phyloP scores from a whole-genome alignment of 495 filamentous ascomycete species.

The Tetracladium marchalianum region DNA sequence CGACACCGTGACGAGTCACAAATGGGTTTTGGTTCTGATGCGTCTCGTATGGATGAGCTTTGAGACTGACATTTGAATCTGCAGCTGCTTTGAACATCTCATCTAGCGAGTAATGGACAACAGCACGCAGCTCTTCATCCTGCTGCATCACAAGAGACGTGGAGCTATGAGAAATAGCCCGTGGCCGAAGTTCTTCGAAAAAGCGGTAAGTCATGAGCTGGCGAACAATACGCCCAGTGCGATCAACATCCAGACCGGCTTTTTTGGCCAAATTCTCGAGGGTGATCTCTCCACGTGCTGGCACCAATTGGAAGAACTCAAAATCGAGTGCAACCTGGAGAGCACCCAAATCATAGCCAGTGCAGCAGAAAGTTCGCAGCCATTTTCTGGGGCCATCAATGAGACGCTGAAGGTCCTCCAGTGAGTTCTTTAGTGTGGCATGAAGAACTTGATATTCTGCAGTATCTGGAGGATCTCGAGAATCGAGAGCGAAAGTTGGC shows the following conservation, averaged over 20 bases:
- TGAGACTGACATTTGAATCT: conserved; percentile 5
- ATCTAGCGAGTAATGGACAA: conserved; percentile 14
- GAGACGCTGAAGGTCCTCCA: conserved; percentile 16
- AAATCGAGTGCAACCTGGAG: conserved; percentile 25
- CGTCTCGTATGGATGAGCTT: conserved; percentile 4
- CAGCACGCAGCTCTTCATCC: neutral
- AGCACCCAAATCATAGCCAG: conserved; percentile 21
- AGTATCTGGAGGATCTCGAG: neutral
- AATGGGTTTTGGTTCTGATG: conserved; percentile 17
- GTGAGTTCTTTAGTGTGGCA: neutral
- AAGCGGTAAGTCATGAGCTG: conserved; percentile 19
- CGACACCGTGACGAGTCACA: conserved; percentile 10
- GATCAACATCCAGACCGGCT: conserved; percentile 20
- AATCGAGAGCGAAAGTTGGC: too few relatives aligned
- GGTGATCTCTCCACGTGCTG: conserved; percentile 5
- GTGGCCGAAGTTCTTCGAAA: conserved; percentile 17
- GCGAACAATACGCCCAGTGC: conserved; percentile 15
- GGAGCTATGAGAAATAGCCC: conserved; percentile 1
- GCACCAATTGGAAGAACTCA: conserved; percentile 18
- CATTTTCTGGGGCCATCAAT: conserved; percentile 18
- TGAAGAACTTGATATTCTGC: neutral
- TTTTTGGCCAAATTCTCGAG: conserved; percentile 14
- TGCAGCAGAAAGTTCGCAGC: conserved; percentile 4
- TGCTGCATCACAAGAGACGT: neutral
- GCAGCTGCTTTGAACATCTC: conserved; percentile 24